Percentiles rank a stretch among this genome's conserved stretches.
These are phyloP conservation scores for Penstemon eatonii DNA, from an alignment of 257 asterid species.

Conservation along the genomic window DNA sequence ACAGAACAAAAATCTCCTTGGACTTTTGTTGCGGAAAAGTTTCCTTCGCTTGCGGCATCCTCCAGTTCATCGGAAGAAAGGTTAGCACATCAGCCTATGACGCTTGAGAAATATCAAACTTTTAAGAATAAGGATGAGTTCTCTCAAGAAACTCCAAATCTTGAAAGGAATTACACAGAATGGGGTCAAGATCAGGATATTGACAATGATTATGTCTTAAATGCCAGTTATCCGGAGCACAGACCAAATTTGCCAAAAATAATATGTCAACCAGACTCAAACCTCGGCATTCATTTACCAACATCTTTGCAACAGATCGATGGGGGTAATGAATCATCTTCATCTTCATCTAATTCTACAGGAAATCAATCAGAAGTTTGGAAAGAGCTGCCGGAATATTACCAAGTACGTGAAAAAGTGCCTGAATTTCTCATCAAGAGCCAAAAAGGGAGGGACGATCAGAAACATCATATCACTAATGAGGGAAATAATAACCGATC, in stretches of 20 bases:
- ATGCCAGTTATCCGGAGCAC: conserved; percentile 31
- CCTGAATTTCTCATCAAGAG: conserved; percentile 38
- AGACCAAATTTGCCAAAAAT: conserved; percentile 38
- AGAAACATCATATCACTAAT: conserved; percentile 18
- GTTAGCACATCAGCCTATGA: conserved; percentile 35
- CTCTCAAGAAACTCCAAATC: conserved; percentile 26
- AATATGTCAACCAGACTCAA: conserved; percentile 36
- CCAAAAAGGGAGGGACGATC: conserved; percentile 33
- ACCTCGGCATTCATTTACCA: conserved; percentile 31
- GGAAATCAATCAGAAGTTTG: conserved; percentile 30
- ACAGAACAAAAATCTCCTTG: conserved; percentile 21
- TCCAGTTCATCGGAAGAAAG: conserved; percentile 37
- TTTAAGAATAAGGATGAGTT: conserved; percentile 31
- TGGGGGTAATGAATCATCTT: conserved; percentile 31
- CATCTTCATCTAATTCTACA: conserved; percentile 23
- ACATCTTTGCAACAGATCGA: conserved; percentile 25
- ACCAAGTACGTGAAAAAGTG: conserved; percentile 31
- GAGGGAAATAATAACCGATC: conserved; percentile 32
- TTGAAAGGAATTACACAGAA: conserved; percentile 31
- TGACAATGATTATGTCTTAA: conserved; percentile 24
- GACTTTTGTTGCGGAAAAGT: conserved; percentile 32
- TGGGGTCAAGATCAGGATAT: conserved; percentile 26
- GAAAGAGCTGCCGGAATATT: conserved; percentile 30
- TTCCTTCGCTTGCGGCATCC: conserved; percentile 40
- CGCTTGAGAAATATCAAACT: conserved; percentile 31